A percentile compares a stretch with the other conserved stretches of the same genome.
phyloP scores from a whole-genome alignment of 139 green algal genomes.

The Gonium pectorale region DNA sequence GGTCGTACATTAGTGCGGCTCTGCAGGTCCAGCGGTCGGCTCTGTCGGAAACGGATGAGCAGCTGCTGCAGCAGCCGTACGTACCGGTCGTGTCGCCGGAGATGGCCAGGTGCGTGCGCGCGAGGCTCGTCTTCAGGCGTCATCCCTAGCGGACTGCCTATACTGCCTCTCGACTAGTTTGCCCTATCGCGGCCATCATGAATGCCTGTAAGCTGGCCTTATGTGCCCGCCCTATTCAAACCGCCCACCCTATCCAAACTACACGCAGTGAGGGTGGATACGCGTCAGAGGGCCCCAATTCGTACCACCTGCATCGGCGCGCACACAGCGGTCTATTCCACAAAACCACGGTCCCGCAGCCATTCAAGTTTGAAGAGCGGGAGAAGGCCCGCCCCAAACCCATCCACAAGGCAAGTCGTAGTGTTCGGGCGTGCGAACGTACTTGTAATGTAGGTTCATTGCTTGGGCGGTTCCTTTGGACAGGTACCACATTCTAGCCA shows the following conservation, averaged over 20 bases:
- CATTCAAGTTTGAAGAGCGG: slow-evolving; percentile 65
- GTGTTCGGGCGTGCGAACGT: too few species aligned
- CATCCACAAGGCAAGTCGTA: slow-evolving; percentile 59
- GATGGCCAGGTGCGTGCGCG: slow-evolving; percentile 2
- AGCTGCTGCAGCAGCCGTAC: slow-evolving; percentile 24
- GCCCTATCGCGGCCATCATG: too few species aligned
- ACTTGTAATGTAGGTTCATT: too few species aligned
- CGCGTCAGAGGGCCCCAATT: slow-evolving; percentile 27
- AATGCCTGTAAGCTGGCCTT: too few species aligned
- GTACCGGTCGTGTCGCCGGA: slow-evolving; percentile 33
- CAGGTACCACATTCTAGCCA: too few species aligned
- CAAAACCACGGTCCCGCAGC: slow-evolving; percentile 51
- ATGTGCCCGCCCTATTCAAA: too few species aligned
- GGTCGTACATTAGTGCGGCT: too few species aligned
- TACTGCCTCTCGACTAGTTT: too few species aligned
- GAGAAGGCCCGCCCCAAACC: slow-evolving; percentile 49
- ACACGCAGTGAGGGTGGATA: slow-evolving; percentile 10
- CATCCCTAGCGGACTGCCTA: too few species aligned
- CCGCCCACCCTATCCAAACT: too few species aligned
- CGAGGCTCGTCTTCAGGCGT: too few species aligned
- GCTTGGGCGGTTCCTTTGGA: too few species aligned
- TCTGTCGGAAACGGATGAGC: slow-evolving; percentile 31
- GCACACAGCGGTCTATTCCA: slow-evolving; percentile 17
- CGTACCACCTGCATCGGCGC: background rate
- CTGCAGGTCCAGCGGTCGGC: slow-evolving; percentile 13